Percentiles rank a stretch among this genome's conserved stretches.
These are phyloP conservation scores for Fusarium solani-melongenae DNA, from an alignment of 2,329 filamentous ascomycete genomes.

Conservation along the genomic window DNA sequence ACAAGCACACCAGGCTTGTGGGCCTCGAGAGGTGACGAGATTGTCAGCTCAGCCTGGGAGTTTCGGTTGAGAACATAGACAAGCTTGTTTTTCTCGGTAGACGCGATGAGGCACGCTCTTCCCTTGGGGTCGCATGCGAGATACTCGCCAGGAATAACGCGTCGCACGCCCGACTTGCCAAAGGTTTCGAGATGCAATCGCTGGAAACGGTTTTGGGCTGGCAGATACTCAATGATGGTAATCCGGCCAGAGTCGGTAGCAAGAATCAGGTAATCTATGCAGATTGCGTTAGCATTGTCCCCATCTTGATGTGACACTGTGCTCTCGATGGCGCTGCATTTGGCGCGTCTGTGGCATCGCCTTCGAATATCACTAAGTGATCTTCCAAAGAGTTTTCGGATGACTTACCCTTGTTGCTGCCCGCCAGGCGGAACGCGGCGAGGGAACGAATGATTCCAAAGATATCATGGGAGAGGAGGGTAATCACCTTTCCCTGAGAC, in stretches of 20 bases:
- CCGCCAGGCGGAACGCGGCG: slow-evolving; percentile 89
- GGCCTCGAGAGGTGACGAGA: slow-evolving; percentile 95
- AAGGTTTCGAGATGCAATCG: slow-evolving; percentile 96
- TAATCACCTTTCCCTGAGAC: slow-evolving; percentile 84
- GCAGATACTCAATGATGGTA: slow-evolving; percentile 91
- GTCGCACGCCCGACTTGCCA: slow-evolving; percentile 93
- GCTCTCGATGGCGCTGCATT: slow-evolving; percentile 24
- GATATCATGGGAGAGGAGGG: slow-evolving; percentile 89
- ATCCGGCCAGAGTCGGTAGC: slow-evolving; percentile 96
- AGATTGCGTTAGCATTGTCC: slow-evolving; percentile 40
- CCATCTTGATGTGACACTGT: slow-evolving; percentile 43
- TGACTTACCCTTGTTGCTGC: slow-evolving; percentile 92
- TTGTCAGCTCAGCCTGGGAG: slow-evolving; percentile 92
- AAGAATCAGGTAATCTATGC: slow-evolving; percentile 91
- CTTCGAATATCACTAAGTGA: slow-evolving; percentile 74
- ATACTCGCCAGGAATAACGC: slow-evolving; percentile 95
- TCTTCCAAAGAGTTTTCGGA: slow-evolving; percentile 55
- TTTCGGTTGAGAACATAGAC: slow-evolving; percentile 98
- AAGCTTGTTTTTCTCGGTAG: slow-evolving; percentile 98
- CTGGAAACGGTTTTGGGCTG: slow-evolving; percentile 86
- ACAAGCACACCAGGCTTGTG: slow-evolving; percentile 94
- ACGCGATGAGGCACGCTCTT: slow-evolving; percentile 92
- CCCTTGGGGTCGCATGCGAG: slow-evolving; percentile 96
- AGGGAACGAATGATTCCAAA: slow-evolving; percentile 95
- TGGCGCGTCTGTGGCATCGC: slow-evolving; percentile 42